Evolutionary conservation across 805 yeast species (phyloP).

Genomic region (Yarrowia yakushimensis): DNA sequence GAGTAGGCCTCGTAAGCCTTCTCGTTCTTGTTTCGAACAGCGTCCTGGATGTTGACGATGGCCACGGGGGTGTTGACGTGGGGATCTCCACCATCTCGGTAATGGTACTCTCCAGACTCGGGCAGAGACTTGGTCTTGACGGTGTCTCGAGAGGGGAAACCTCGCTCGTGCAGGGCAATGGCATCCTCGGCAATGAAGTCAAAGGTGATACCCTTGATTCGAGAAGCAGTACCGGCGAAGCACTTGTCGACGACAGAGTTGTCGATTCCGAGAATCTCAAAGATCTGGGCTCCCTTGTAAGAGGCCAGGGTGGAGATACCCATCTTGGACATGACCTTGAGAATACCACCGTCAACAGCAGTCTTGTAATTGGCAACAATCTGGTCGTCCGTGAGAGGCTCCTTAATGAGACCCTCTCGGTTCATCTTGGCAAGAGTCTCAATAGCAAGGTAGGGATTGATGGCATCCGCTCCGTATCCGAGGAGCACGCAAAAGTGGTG

Average conservation of each 20-base stretch:
- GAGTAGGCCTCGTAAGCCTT: conserved; percentile 87
- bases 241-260: conserved; percentile 93
- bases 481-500: conserved; percentile 92
- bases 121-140: conserved; percentile 72
- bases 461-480: conserved; percentile 97
- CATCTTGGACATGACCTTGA: conserved; percentile 98
- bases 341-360: conserved; percentile 84
- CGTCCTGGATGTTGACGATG: conserved; percentile 92
- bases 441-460: conserved; percentile 89
- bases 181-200: conserved; percentile 97
- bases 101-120: conserved; percentile 95
- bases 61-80: conserved; percentile 95
- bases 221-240: conserved; percentile 95
- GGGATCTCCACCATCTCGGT: conserved; percentile 98
- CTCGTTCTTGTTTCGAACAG: conserved; percentile 96
- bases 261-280: conserved; percentile 94
- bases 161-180: conserved; percentile 86
- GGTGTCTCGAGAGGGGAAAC: conserved; percentile 75
- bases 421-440: conserved; percentile 85
- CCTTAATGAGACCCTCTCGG: conserved; percentile 59
- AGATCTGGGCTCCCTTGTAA: conserved; percentile 98
- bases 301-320: conserved; percentile 97
- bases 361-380: conserved; percentile 75
- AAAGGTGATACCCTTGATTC: conserved; percentile 93
- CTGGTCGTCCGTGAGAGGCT: conserved; percentile 52